Evolutionary conservation across 768 basidiomycete species (phyloP).

Genomic region (Leccinellum luteum): DNA sequence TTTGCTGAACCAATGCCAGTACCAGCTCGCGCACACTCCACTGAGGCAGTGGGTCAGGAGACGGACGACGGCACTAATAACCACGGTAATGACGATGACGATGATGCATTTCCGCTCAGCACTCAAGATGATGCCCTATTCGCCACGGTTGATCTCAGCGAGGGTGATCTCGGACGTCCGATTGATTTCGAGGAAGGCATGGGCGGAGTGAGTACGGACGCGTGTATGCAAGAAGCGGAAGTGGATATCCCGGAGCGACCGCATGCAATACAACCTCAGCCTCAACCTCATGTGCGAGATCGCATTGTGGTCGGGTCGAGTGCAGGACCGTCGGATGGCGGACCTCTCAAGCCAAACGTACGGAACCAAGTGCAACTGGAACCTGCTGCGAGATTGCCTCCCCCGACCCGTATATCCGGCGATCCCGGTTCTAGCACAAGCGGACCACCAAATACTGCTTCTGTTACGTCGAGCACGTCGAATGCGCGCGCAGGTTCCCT

Average conservation of each 20-base stretch:
- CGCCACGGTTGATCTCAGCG: conserved; percentile 53
- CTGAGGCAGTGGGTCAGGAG: conserved; percentile 1
- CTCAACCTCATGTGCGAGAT: too few species aligned
- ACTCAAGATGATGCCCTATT: conserved; percentile 70
- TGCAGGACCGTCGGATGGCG: background rate
- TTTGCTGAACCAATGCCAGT: conserved; percentile 1
- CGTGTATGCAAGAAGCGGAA: conserved; percentile 1
- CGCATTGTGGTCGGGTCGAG: background rate
- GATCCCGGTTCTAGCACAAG: background rate
- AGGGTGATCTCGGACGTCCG: conserved; percentile 38
- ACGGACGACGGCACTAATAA: background rate
- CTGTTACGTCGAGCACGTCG: conserved; percentile 5
- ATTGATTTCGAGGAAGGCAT: conserved; percentile 42
- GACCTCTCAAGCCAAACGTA: background rate
- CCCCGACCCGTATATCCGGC: background rate
- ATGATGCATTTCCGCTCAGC: conserved; percentile 43
- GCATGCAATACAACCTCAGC: background rate
- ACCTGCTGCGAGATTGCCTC: background rate
- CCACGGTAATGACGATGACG: conserved; percentile 26
- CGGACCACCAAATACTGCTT: background rate
- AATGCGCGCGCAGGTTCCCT: background rate
- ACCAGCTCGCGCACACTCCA: background rate
- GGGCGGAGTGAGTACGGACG: conserved; percentile 15
- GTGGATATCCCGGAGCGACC: background rate
- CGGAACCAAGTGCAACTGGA: conserved; percentile 1